Evolutionary conservation across 2,329 filamentous ascomycete species (phyloP), one percentile per base, ranked within the genome.

Genomic region (Spiromastix sp.): DNA sequence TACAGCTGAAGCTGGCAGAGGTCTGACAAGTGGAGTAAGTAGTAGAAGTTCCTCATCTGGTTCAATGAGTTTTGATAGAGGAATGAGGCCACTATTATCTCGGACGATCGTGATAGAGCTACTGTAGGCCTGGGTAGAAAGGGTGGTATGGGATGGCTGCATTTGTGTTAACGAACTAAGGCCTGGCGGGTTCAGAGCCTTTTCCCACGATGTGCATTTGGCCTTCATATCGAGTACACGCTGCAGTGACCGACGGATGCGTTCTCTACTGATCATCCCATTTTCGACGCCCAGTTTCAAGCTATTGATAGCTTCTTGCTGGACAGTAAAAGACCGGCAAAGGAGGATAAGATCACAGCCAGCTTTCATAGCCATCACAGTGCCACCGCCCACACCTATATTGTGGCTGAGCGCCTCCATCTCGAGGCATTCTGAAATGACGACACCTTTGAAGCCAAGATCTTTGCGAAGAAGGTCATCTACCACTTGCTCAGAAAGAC

Each of bases 361-460:
- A 20, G 91, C 89, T 56, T 94, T 91, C 33, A 95, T 84, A 3
- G 91, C 91, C 86, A 95, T 95, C 48, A 96, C 85, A 1, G 89
- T 94, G 9, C 91, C 91, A 26, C 91, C 89, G 47, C 89, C 86
- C 12, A 98, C 86, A n/a, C 89, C 89, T 32, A 96, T 91, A 49
- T 95, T 93, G 52, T 93, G 85, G 44, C 85, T 91, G 6, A 96
- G 71, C 0, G 87, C 86, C 52, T 95, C 87, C 89, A 96, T 96
- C 56, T 95, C 89, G 5, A 96, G 64, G 46, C 89, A 96, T 54
- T 96, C 89, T 0, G 87, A 95, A 32, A 96, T 85, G 16, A 91
- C 86, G 2, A 96, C 87, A 1, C 89, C 89, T 32, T 85, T 75
- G 49, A 96, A 96, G 2, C 82, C 81, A 16, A 96, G 72, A 45